Evolutionary conservation across 768 basidiomycete genomes (phyloP).

Genomic region (Stropharia rugosoannulata): DNA sequence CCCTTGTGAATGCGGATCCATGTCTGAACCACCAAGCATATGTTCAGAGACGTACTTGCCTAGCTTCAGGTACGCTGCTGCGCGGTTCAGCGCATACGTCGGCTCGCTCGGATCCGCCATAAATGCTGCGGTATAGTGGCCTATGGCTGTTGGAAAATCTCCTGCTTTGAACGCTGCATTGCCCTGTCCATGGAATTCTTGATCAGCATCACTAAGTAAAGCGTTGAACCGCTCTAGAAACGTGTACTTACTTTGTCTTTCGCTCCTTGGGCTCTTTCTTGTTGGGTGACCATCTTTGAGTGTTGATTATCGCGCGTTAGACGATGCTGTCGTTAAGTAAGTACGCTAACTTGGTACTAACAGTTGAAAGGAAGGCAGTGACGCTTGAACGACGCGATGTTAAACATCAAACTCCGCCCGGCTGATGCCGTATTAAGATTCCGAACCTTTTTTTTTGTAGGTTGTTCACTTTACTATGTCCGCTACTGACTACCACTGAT

Average conservation of each 20-base stretch:
- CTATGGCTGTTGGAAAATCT: conserved; percentile 77
- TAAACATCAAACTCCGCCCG: no score
- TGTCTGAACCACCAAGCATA: neutral
- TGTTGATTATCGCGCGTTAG: no score
- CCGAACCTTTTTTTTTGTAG: no score
- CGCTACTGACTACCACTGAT: no score
- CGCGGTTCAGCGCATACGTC: conserved; percentile 85
- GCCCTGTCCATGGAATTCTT: conserved; percentile 51
- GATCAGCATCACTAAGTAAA: neutral
- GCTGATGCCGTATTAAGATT: no score
- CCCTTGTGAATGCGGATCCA: no score
- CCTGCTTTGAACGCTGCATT: conserved; percentile 83
- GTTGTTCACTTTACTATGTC: no score
- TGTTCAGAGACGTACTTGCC: conserved; percentile 73
- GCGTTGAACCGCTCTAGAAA: neutral
- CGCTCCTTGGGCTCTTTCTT: conserved; percentile 28
- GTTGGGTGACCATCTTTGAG: no score
- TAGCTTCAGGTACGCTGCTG: conserved; percentile 91
- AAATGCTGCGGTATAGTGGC: conserved; percentile 83
- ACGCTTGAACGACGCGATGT: no score
- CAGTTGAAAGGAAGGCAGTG: no score
- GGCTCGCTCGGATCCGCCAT: conserved; percentile 67
- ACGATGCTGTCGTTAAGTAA: no score
- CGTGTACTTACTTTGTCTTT: conserved; percentile 33
- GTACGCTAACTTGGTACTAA: no score